Conservation (phyloP, 495 filamentous ascomycete species). For the Hypoxylon intermedium region DNA sequence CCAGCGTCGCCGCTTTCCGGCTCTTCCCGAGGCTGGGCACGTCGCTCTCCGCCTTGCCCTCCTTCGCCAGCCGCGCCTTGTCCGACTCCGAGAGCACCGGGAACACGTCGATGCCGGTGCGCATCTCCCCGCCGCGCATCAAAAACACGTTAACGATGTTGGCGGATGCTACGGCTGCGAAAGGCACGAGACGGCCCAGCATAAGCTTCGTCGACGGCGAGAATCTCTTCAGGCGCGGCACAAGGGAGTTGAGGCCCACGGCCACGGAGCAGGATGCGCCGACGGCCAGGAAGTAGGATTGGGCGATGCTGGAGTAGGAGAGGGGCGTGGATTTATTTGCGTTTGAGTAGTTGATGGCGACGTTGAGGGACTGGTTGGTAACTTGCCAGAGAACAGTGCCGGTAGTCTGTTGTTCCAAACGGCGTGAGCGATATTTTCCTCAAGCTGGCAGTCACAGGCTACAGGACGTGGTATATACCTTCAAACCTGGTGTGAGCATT, state of each 20-base stretch:
- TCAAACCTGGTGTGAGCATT: conserved; percentile 89
- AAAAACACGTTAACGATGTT: conserved; percentile 94
- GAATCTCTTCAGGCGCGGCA: conserved; percentile 80
- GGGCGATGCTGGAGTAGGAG: conserved; percentile 75
- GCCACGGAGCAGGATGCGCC: conserved; percentile 92
- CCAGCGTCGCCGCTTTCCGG: conserved; percentile 82
- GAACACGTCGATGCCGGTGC: conserved; percentile 93
- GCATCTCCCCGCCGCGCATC: conserved; percentile 96
- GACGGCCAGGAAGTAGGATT: conserved; percentile 92
- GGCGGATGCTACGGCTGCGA: conserved; percentile 90
- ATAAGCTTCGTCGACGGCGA: conserved; percentile 75
- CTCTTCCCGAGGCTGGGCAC: conserved; percentile 79
- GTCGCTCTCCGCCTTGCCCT: conserved; percentile 63
- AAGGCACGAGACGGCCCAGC: conserved; percentile 85
- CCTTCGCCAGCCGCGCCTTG: conserved; percentile 58
- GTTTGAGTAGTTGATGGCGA: conserved; percentile 95
- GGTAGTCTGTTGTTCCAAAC: conserved; percentile 64
- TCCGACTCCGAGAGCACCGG: conserved; percentile 69
- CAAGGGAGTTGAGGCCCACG: conserved; percentile 86
- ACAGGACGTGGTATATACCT: conserved; percentile 52
- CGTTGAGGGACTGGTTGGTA: conserved; percentile 95
- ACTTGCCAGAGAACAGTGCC: conserved; percentile 96
- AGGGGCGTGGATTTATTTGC: conserved; percentile 95
- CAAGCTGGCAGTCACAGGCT: conserved; percentile 3
- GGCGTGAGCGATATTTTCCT: conserved; percentile 12